Evolutionary conservation across 2,329 filamentous ascomycete species (phyloP), one percentile per base, ranked within the genome.

Genomic region (Neofusicoccum sp.): DNA sequence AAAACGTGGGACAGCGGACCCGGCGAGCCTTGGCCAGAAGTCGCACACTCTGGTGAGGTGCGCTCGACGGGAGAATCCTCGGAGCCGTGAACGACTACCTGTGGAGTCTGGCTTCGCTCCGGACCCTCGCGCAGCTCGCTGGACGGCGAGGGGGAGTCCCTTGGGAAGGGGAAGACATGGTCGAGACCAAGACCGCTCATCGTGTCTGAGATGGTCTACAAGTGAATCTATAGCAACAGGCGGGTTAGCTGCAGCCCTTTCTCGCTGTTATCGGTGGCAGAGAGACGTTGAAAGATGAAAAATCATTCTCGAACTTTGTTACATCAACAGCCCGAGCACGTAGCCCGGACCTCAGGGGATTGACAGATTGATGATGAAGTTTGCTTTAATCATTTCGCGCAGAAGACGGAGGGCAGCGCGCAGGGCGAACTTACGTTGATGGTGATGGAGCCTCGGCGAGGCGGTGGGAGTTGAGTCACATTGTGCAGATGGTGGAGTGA

Each of bases 361-460:
- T 62, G 60, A 62, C 60, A 62, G 60, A 62, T 62, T 61, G 59
- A 56, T 56, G n/a, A 48, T 38, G 28, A 58, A 40, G 31, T 44
- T 58, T 62, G 53, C 9, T 47, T 24, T 62, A 62, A 62, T 62
- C 60, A 62, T 58, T 9, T 49, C n/a, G 33, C 16, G 33, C 38
- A 26, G n/a, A 12, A 51, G 12, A 20, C 6, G 34, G 24, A 1
- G 31, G 36, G 11, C 7, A 11, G n/a, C 16, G 16, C 3, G 31
- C 26, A 36, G 16, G 9, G 12, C 12, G 43, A 16, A 36, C 28
- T 43, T 26, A 45, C 58, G 36, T 48, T 58, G 41, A 47, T 41
- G 34, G 12, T 26, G 59, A 11, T 61, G 59, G n/a, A n/a, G n/a
- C 59, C 59, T 56, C 59, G 43, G 31, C 1, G 59, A 61, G 59